Base-by-base conservation (phyloP, 2,329 filamentous ascomycete species). In the Thielaviopsis cerberus region DNA sequence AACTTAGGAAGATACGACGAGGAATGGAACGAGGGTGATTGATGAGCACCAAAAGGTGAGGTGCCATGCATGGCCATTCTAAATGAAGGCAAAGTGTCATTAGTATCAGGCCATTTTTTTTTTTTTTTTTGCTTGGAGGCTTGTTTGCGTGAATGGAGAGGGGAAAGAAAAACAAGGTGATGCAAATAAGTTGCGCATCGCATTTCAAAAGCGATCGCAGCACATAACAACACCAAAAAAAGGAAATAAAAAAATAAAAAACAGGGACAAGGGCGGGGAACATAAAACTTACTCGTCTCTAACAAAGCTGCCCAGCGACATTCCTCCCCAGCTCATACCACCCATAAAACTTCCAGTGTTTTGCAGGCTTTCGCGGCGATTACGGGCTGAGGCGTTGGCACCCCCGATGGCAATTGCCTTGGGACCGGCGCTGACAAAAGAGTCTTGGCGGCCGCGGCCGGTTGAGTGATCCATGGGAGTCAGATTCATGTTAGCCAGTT, bases 21-120 rank as follows among this genome's bases (percentile, higher is more conserved):
- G 0, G 91, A 97, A 70, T 97, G 91, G 66, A 88, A 94, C 1
- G 91, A 96, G 0, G 92, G 88, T n/a, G 90, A 94, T 69, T 90
- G 85, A 65, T 90, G 80, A 59, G 78, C 82, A 53, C 66, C 69
- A 67, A 91, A 94, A 11, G 92, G 92, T n/a, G 92, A 97, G 20
- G 89, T 96, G 66, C 92, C 90, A 61, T 88, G 82, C 87, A 96
- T 96, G 69, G 94, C 84, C 67, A 96, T 90, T 70, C 89, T 96
- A 68, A 64, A 65, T 63, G 58, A 57, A 62, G 56, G 24, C 53
- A 27, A 52, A 25, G 34, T 30, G 51, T 56, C 59, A 63, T 68
- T 58, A 68, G 65, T 59, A 50, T 54, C 23, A 45, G 41, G 24
- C 25, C 51, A 48, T 20, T 4, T 20, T 48, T 5, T n/a, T 20